phyloP scores from a whole-genome alignment of 345 rosid genomes.

The Rhizophora mangle region DNA sequence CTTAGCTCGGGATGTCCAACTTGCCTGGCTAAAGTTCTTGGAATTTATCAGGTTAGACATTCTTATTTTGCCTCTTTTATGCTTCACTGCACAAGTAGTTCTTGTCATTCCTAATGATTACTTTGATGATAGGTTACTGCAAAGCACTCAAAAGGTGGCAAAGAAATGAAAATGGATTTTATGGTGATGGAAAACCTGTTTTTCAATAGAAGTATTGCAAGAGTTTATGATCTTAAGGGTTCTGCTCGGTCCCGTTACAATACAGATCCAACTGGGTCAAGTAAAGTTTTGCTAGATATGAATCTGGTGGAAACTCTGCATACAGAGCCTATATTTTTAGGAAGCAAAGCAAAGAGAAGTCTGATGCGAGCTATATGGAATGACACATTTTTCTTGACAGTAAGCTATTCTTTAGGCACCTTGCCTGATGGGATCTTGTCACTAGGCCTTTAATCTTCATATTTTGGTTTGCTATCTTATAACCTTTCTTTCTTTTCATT shows the following conservation, averaged over 20 bases:
- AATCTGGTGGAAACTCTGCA: constrained; percentile 75
- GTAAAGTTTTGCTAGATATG: constrained; percentile 80
- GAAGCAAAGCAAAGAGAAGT: constrained; percentile 92
- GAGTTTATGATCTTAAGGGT: constrained; percentile 91
- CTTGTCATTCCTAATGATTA: constrained; percentile 13
- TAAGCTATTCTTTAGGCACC: constrained; percentile 37
- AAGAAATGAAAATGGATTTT: constrained; percentile 86
- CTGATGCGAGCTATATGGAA: constrained; percentile 98
- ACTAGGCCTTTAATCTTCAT: not conserved
- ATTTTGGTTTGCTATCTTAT: not conserved
- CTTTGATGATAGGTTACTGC: constrained; percentile 58
- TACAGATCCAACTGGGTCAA: constrained; percentile 67
- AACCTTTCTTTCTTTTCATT: too few relatives aligned
- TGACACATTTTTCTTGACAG: constrained; percentile 87
- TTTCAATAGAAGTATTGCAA: constrained; percentile 62
- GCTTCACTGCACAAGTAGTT: not conserved
- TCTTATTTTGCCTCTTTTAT: not conserved
- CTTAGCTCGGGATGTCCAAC: constrained; percentile 81
- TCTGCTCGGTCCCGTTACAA: constrained; percentile 80
- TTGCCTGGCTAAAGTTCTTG: constrained; percentile 94
- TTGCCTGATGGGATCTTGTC: not conserved
- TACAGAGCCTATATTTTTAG: constrained; percentile 87
- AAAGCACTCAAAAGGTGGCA: constrained; percentile 79
- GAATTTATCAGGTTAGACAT: constrained; percentile 85
- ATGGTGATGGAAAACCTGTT: constrained; percentile 99